These are phyloP conservation scores for Akanthomyces muscarius DNA, from an alignment of 2,329 filamentous ascomycete genomes.

Conservation along the genomic window DNA sequence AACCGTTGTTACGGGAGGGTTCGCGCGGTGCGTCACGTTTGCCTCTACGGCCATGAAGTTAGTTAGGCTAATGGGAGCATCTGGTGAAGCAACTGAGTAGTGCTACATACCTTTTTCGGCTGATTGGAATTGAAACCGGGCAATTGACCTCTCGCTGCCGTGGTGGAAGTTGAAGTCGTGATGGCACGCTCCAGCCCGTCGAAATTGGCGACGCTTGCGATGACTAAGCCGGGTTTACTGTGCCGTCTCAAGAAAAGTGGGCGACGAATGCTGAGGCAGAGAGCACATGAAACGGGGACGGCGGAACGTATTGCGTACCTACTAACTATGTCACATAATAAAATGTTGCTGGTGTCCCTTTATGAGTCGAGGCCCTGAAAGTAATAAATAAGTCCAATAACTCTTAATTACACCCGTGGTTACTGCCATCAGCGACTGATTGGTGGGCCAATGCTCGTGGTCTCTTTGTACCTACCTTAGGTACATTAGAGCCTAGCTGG, in stretches of 20 bases:
- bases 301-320: too few species aligned
- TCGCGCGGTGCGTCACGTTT: neutral
- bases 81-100: rapidly evolving
- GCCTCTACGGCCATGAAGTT: neutral
- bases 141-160: neutral
- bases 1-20: neutral
- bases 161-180: conserved; percentile 3
- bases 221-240: conserved; percentile 5
- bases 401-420: too few species aligned
- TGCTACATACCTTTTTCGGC: neutral
- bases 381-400: too few species aligned
- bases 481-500: too few species aligned
- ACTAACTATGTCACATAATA: too few species aligned
- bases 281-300: too few species aligned
- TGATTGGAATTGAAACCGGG: neutral
- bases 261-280: neutral
- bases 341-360: too few species aligned
- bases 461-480: too few species aligned
- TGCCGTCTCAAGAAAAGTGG: neutral
- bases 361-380: too few species aligned
- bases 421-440: too few species aligned
- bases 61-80: neutral
- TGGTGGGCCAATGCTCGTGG: too few species aligned
- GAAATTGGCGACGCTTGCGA: neutral
- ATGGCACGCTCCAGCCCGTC: neutral